Evolutionary conservation across 441 rosid species (phyloP).

Genomic region (Bruguiera hainesii): DNA sequence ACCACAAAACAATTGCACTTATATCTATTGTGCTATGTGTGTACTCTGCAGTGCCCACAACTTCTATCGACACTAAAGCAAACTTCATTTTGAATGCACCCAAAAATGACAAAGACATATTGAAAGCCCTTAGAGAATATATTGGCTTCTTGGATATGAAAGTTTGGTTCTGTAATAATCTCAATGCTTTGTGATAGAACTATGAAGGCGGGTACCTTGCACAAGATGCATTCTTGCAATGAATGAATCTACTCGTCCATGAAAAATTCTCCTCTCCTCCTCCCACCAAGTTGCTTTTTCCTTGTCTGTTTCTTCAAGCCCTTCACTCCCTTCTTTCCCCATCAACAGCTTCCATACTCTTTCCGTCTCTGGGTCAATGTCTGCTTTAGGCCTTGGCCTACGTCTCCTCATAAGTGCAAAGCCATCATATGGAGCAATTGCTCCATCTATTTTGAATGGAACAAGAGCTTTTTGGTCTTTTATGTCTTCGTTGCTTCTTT

Average conservation of each 20-base stretch:
- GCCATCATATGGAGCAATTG: conserved; percentile 51
- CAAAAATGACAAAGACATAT: no score
- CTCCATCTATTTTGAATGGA: conserved; percentile 47
- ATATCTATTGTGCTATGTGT: no score
- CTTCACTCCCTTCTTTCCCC: conserved; percentile 66
- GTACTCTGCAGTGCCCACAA: no score
- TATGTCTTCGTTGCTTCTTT: conserved; percentile 24
- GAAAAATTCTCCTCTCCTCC: conserved; percentile 76
- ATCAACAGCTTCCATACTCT: conserved; percentile 86
- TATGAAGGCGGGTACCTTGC: conserved; percentile 55
- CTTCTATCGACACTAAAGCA: no score
- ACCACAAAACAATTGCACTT: no score
- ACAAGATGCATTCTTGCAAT: conserved; percentile 97
- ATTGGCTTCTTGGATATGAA: background rate
- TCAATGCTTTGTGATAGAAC: background rate
- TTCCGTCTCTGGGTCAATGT: conserved; percentile 82
- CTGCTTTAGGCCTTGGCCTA: conserved; percentile 82
- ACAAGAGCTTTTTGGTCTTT: conserved; percentile 56
- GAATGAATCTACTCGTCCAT: conserved; percentile 82
- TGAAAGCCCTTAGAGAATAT: no score
- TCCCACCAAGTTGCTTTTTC: conserved; percentile 83
- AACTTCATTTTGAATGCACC: background rate
- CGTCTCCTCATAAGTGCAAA: conserved; percentile 45
- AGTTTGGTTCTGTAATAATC: background rate
- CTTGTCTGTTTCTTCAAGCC: conserved; percentile 42